These are phyloP conservation scores for Globisporangium cylindrosporum DNA, from an alignment of 352 stramenopile species.

Conservation along the genomic window DNA sequence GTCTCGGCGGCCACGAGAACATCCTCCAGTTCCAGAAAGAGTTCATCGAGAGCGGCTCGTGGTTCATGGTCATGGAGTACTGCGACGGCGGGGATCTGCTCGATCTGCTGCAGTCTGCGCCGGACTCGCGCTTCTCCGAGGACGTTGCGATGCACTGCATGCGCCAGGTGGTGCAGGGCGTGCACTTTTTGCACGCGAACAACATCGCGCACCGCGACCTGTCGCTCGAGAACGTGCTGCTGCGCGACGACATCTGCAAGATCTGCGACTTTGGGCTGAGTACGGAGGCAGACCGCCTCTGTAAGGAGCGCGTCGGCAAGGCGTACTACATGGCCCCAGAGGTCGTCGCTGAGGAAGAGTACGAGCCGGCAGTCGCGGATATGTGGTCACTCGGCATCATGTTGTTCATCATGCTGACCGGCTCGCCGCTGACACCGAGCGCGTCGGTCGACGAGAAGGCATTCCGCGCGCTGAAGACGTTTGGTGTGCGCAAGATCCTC, in stretches of 20 bases:
- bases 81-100: slow-evolving; percentile 51
- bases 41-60: slow-evolving; percentile 41
- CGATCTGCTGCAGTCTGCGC: slow-evolving; percentile 21
- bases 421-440: slow-evolving; percentile 33
- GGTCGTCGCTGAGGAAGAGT: slow-evolving; percentile 31
- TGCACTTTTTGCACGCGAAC: slow-evolving; percentile 12
- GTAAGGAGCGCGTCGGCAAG: slow-evolving; percentile 20
- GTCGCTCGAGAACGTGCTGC: slow-evolving; percentile 15
- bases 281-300: slow-evolving; percentile 24
- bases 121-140: slow-evolving; percentile 27
- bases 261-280: slow-evolving; percentile 25
- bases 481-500: slow-evolving; percentile 49
- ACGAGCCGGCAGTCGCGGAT: slow-evolving; percentile 48
- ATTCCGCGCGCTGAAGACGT: slow-evolving; percentile 40
- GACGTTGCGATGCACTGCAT: slow-evolving; percentile 23
- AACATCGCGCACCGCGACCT: neutral
- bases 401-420: slow-evolving; percentile 58
- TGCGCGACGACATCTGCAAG: slow-evolving; percentile 13
- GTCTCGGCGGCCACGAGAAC: slow-evolving; percentile 32
- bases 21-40: slow-evolving; percentile 37
- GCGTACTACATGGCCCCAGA: slow-evolving; percentile 62
- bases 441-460: slow-evolving; percentile 29
- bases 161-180: slow-evolving; percentile 25
- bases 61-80: slow-evolving; percentile 57
- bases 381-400: slow-evolving; percentile 72